These are phyloP conservation scores for Mycena amicta DNA, from an alignment of 768 basidiomycete species.

Conservation along the genomic window DNA sequence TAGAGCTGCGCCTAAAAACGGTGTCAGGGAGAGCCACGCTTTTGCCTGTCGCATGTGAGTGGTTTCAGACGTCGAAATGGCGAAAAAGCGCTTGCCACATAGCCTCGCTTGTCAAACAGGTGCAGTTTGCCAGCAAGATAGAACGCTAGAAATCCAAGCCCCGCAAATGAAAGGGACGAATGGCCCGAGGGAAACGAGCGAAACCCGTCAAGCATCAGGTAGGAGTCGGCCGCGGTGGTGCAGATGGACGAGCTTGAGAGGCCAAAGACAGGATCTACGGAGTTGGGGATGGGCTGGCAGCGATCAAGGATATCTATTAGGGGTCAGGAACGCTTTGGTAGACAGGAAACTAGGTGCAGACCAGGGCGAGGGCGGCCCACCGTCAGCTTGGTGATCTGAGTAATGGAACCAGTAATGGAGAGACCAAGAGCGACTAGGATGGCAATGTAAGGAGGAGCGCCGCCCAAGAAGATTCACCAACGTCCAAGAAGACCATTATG, in stretches of 20 bases:
- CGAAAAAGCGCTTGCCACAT: conserved; percentile 50
- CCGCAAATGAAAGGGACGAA: conserved; percentile 73
- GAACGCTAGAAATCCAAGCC: conserved; percentile 84
- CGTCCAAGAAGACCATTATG: conserved; percentile 56
- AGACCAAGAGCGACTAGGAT: conserved; percentile 69
- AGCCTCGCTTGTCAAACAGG: conserved; percentile 80
- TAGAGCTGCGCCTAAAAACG: conserved; percentile 75
- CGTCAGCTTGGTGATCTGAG: conserved; percentile 82
- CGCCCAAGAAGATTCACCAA: conserved; percentile 24
- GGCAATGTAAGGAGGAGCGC: conserved; percentile 3
- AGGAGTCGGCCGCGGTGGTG: conserved; percentile 67
- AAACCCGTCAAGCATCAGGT: conserved; percentile 69
- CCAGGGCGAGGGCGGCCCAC: conserved; percentile 90
- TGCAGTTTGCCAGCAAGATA: conserved; percentile 94
- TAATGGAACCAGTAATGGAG: conserved; percentile 76
- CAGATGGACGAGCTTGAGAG: conserved; percentile 79
- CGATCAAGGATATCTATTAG: conserved; percentile 71
- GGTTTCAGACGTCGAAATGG: background rate
- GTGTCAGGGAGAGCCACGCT: conserved; percentile 81
- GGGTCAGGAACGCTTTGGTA: too few species aligned
- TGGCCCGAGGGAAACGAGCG: conserved; percentile 93
- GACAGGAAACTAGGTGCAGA: too few species aligned
- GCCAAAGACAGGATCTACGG: conserved; percentile 70
- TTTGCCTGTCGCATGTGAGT: conserved; percentile 52
- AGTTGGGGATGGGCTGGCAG: conserved; percentile 69